Conservation (phyloP, 192 early-diverging fungal species). For the Coemansia sp. region DNA sequence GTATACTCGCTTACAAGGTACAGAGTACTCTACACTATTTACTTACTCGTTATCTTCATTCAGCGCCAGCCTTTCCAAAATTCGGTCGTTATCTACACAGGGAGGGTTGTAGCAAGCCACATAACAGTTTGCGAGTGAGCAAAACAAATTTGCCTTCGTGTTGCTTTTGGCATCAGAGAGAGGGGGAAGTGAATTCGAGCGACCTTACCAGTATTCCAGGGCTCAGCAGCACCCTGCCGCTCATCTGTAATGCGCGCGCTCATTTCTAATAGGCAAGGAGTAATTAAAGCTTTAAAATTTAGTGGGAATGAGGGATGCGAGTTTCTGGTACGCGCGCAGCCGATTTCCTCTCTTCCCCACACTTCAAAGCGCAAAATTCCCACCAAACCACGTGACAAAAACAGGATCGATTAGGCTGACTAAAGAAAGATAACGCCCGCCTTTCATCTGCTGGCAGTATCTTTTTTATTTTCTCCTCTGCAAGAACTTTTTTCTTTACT, state of each 20-base stretch:
- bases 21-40: neutral
- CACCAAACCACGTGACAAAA: neutral
- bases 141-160: neutral
- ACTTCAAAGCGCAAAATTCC: neutral
- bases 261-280: constrained; percentile 4
- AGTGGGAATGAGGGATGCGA: neutral
- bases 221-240: constrained; percentile 10
- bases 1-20: neutral
- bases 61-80: constrained; percentile 38
- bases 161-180: neutral
- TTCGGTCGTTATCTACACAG: constrained; percentile 34
- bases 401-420: neutral
- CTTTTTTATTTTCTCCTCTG: neutral
- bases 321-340: neutral
- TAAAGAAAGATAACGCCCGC: neutral
- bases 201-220: constrained; percentile 24
- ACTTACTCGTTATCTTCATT: constrained; percentile 49
- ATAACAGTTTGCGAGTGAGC: neutral
- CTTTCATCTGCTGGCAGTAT: neutral
- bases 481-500: neutral
- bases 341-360: neutral
- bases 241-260: constrained; percentile 16
- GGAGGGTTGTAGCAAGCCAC: neutral
- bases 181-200: neutral
- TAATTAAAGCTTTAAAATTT: neutral